A percentile compares a stretch with the other conserved stretches of the same genome.
Conservation (phyloP, 2,329 filamentous ascomycete species). For the Hortaea werneckii region DNA sequence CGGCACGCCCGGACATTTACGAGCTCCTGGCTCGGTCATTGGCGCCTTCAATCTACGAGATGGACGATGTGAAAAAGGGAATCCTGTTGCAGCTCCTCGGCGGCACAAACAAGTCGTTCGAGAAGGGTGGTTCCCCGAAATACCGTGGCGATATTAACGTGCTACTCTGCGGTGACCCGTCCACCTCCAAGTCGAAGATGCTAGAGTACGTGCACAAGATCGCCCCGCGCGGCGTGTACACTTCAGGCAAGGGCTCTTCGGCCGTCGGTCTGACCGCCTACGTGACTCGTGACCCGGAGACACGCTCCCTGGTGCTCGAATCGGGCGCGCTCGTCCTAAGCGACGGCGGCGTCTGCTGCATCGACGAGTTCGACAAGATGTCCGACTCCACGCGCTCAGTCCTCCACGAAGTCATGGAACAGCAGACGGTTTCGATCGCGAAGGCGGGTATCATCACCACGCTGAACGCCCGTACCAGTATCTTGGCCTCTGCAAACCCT, state of each 20-base stretch:
- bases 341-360: conserved; percentile 67
- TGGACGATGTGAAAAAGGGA: conserved; percentile 98
- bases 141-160: conserved; percentile 98
- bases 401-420: conserved; percentile 72
- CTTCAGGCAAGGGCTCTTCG: conserved; percentile 65
- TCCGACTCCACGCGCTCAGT: conserved; percentile 64
- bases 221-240: conserved; percentile 75
- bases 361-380: conserved; percentile 76
- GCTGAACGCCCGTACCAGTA: conserved; percentile 87
- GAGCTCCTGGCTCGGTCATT: conserved; percentile 83
- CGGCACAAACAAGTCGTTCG: conserved; percentile 94
- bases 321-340: conserved; percentile 64
- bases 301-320: conserved; percentile 62
- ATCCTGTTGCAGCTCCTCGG: conserved; percentile 94
- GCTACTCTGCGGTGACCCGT: conserved; percentile 91
- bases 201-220: conserved; percentile 96
- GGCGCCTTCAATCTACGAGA: conserved; percentile 90
- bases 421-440: conserved; percentile 68
- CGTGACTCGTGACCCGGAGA: conserved; percentile 64
- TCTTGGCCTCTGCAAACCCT: conserved; percentile 92
- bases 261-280: conserved; percentile 71
- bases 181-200: conserved; percentile 90
- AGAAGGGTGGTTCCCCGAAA: conserved; percentile 88
- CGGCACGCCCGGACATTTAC: conserved; percentile 76
- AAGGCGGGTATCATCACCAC: conserved; percentile 77